Percentiles rank a stretch among this genome's conserved stretches.
Evolutionary conservation across 1,284 basidiomycete species (phyloP).

Genomic region (Heterobasidion irregulare): DNA sequence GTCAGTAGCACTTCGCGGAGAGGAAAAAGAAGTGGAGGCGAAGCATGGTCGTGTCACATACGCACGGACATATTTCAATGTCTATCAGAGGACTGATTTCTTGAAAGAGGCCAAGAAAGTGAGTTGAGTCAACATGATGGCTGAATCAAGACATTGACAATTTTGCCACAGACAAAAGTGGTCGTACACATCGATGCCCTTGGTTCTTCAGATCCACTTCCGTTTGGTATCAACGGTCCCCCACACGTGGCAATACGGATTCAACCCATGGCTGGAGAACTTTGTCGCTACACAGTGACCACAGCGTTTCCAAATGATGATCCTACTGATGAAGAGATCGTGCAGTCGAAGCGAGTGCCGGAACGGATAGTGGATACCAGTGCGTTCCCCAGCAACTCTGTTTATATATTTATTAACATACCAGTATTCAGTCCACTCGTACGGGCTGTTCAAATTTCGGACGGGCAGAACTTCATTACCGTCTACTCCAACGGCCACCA

Average conservation of each 20-base stretch:
- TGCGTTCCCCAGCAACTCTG: slow-evolving; percentile 27
- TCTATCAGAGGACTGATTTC: slow-evolving; percentile 76
- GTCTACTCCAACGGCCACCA: slow-evolving; percentile 64
- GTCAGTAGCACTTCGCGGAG: slow-evolving; percentile 58
- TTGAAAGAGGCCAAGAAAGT: slow-evolving; percentile 73
- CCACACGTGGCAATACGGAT: slow-evolving; percentile 71
- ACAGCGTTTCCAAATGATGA: slow-evolving; percentile 68
- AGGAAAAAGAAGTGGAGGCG: slow-evolving; percentile 67
- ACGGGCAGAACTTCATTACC: slow-evolving; percentile 71
- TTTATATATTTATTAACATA: slow-evolving; percentile 4
- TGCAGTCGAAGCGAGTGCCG: slow-evolving; percentile 68
- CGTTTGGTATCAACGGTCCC: slow-evolving; percentile 57
- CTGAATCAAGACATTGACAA: not conserved
- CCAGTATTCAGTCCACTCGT: slow-evolving; percentile 63
- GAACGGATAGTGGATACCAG: slow-evolving; percentile 73
- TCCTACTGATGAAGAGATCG: slow-evolving; percentile 65
- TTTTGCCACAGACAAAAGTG: slow-evolving; percentile 63
- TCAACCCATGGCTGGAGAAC: slow-evolving; percentile 74
- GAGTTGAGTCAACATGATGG: not conserved
- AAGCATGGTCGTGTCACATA: slow-evolving; percentile 49
- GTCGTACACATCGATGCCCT: slow-evolving; percentile 76
- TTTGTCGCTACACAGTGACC: slow-evolving; percentile 69
- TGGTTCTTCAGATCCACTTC: slow-evolving; percentile 67
- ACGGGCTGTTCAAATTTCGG: slow-evolving; percentile 77
- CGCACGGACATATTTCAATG: slow-evolving; percentile 79